Percentiles rank a stretch among this genome's conserved stretches.
These are phyloP conservation scores for Euphorbia lathyris DNA, from an alignment of 345 rosid species.

Conservation along the genomic window DNA sequence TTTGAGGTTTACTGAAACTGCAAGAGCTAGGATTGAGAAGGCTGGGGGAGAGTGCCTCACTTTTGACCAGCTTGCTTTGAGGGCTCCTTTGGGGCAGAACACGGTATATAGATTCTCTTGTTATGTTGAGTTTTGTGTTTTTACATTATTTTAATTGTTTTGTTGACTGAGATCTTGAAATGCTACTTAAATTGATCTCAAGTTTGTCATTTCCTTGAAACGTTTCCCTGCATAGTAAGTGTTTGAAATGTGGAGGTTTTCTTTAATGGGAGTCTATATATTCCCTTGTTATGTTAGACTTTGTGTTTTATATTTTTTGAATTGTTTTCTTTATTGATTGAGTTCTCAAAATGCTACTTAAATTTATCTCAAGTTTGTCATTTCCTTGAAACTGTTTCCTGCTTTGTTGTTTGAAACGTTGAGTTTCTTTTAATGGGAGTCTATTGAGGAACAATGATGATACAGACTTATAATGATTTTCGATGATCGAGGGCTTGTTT, in stretches of 20 bases:
- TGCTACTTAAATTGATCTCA: not conserved
- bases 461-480: conserved; percentile 26
- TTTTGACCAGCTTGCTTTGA: conserved; percentile 85
- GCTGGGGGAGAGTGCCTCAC: conserved; percentile 97
- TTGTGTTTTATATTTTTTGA: too few species aligned
- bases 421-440: not conserved
- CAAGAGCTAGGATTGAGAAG: conserved; percentile 89
- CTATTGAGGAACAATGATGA: conserved; percentile 12
- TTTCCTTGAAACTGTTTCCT: too few species aligned
- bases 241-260: too few species aligned
- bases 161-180: not conserved
- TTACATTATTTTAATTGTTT: not conserved
- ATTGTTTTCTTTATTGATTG: too few species aligned
- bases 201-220: not conserved
- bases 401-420: too few species aligned
- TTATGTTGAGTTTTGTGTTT: not conserved
- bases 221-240: not conserved
- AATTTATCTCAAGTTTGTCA: too few species aligned
- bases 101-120: conserved; percentile 44
- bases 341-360: too few species aligned
- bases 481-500: not conserved
- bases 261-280: too few species aligned
- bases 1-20: conserved; percentile 82
- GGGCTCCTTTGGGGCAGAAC: conserved; percentile 94
- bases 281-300: too few species aligned